Base-by-base conservation (phyloP, 805 yeast genomes). In the Starmerella ratchasimensis region DNA sequence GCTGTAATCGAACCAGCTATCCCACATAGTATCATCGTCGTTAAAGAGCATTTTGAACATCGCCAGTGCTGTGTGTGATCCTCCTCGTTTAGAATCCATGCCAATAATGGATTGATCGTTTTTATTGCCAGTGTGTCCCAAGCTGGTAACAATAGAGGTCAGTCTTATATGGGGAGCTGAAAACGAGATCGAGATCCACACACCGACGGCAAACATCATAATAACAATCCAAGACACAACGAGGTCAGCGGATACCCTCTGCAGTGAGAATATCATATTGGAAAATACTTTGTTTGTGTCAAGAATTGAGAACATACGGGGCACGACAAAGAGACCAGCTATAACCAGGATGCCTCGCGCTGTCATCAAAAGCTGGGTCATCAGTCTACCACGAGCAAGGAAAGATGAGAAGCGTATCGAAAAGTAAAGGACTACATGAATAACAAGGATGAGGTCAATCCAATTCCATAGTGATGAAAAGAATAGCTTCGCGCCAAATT, bases 41-140 rank as follows among this genome's bases (percentile, higher is more conserved):
- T 28, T 28, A 25, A 35, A 35, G 4, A 35, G 28, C 38, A 35
- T 35, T 14, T 35, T 35, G 33, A 35, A 35, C 38, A 35, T 35
- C 5, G 38, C 38, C 18, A 35, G 33, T 5, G 38, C 38, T n/a
- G 38, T 35, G 21, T 33, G 32, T 4, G 28, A 3, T 3, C 36
- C 38, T 16, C 37, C 33, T 9, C 20, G 27, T 13, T 24, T n/a
- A 24, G 11, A 11, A 24, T 24, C 27, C 11, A 11, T 24, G 27
- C n/a, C n/a, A 11, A 24, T n/a, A 24, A 11, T 11, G 11, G 27
- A 11, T 11, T 11, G 13, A n/a, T 13, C 30, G 3, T 33, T 11
- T 4, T n/a, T n/a, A 18, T 19, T 24, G 16, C 16, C 23, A 22
- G 4, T 17, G 16, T 11, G 16, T 4, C 10, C 17, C 17, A 9